Base-by-base conservation (phyloP, 176 grass and related monocot genomes). In the Musa acuminata region DNA sequence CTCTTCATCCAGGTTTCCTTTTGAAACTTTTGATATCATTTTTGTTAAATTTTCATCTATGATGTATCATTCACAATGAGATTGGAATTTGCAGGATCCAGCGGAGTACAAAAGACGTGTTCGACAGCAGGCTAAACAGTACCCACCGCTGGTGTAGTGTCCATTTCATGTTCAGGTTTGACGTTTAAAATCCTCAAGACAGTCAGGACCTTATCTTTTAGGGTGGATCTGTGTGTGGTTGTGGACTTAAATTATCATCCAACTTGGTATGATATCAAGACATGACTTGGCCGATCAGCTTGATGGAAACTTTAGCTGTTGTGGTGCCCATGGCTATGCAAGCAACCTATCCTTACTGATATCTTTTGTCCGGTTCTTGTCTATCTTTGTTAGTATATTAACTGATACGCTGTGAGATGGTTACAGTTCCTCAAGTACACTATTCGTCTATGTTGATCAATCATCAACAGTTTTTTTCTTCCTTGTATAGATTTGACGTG, bases 1-100 rank as follows among this genome's bases (percentile, higher is more conserved):
- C 78, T 93, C 59, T 93, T 88, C 74, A 91, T 93, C 25, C 84
- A 97, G 87, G 93, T 90, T 82, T 26, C 49, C 62, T 79, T 64
- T 73, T 69, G 23, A 59, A 2, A 52, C 7, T 58, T 20, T n/a
- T 16, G 14, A 20, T 19, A 51, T 71, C 20, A 58, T 80, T 68
- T 60, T 52, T 49, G n/a, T 72, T 22, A 13, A 17, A 72, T 51
- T 29, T 35, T 53, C 65, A 52, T 51, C 2, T 1, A n/a, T 1
- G 26, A 3, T 2, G 8, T 57, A 73, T 22, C 8, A 73, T 53
- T 80, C 26, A 53, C 21, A 24, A 19, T 25, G 27, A n/a, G 3
- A 48, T 82, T 64, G 52, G 4, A 17, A 58, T 4, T 64, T 83
- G 60, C 75, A 96, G 92, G 87, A 96, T 82, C 79, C 24, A 17